Evolutionary conservation across 768 basidiomycete species (phyloP).

Genomic region (Leccinum broughii): DNA sequence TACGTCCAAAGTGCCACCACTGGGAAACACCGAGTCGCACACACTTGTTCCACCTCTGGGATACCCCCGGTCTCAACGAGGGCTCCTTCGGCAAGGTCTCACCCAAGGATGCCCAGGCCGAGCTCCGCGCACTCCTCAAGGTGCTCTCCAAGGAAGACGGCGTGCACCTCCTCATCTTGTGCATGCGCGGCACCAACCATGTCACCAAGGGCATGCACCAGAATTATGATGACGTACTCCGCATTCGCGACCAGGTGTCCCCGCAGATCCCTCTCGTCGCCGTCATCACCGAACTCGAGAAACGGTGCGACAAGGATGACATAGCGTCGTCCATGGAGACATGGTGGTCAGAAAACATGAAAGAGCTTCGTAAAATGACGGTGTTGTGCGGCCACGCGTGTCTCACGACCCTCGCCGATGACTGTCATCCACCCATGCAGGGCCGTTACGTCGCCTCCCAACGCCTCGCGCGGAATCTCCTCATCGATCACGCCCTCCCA

Average conservation of each 20-base stretch:
- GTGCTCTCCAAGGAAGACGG: constrained; percentile 24
- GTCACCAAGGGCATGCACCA: constrained; percentile 26
- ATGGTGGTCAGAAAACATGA: constrained; percentile 23
- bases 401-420: constrained; percentile 25
- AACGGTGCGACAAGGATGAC: constrained; percentile 13
- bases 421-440: constrained; percentile 16
- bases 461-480: constrained; percentile 22
- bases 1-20: constrained; percentile 4
- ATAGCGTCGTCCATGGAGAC: constrained; percentile 24
- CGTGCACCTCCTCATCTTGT: constrained; percentile 27
- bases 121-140: constrained; percentile 18
- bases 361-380: constrained; percentile 7
- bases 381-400: constrained; percentile 22
- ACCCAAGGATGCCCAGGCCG: constrained; percentile 21
- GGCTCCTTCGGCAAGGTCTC: constrained; percentile 27
- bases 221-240: constrained; percentile 18
- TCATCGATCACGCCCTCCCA: constrained; percentile 23
- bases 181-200: constrained; percentile 22
- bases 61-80: constrained; percentile 25
- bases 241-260: constrained; percentile 24
- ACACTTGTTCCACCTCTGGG: constrained; percentile 25
- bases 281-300: constrained; percentile 28
- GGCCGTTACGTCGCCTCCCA: constrained; percentile 21
- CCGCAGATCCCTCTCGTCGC: constrained; percentile 24
- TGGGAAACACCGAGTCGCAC: constrained; percentile 23